phyloP scores from a whole-genome alignment of 495 filamentous ascomycete species.

The Xylaria sp. region DNA sequence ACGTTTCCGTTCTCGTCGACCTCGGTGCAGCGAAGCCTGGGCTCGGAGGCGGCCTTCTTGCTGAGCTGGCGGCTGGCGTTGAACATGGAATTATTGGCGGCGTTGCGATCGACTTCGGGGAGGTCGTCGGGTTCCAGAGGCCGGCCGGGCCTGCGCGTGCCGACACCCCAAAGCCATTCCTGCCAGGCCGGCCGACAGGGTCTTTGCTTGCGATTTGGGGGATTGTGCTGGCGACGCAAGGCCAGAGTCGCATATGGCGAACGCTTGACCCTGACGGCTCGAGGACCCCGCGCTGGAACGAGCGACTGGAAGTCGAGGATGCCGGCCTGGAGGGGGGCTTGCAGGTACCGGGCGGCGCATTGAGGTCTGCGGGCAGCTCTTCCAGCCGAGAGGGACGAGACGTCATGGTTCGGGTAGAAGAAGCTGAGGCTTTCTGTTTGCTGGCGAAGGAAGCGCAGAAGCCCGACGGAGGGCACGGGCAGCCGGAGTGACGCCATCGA shows the following conservation, averaged over 20 bases:
- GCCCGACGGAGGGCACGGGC: constrained; percentile 61
- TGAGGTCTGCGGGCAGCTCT: constrained; percentile 26
- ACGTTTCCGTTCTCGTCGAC: constrained; percentile 93
- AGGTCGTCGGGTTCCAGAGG: constrained; percentile 60
- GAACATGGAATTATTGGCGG: constrained; percentile 58
- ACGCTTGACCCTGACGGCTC: background rate
- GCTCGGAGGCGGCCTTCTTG: constrained; percentile 77
- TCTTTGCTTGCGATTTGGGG: constrained; percentile 40
- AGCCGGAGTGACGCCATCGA: constrained; percentile 41
- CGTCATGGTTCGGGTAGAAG: constrained; percentile 54
- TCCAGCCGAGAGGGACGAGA: constrained; percentile 32
- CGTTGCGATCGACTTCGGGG: constrained; percentile 57
- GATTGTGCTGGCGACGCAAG: constrained; percentile 9
- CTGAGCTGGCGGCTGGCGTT: constrained; percentile 66
- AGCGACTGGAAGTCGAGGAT: constrained; percentile 54
- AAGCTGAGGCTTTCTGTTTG: constrained; percentile 63
- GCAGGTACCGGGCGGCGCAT: constrained; percentile 36
- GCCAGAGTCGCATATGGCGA: constrained; percentile 5
- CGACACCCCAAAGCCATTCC: constrained; percentile 60
- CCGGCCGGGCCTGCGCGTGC: constrained; percentile 41
- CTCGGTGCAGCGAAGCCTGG: constrained; percentile 89
- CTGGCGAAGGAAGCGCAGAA: constrained; percentile 67
- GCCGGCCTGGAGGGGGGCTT: constrained; percentile 48
- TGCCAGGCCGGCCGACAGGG: constrained; percentile 58
- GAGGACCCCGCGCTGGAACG: constrained; percentile 37